Evolutionary conservation across 495 filamentous ascomycete species (phyloP), one percentile per base, ranked within the genome.

Genomic region (Aspergillus ellipticus): DNA sequence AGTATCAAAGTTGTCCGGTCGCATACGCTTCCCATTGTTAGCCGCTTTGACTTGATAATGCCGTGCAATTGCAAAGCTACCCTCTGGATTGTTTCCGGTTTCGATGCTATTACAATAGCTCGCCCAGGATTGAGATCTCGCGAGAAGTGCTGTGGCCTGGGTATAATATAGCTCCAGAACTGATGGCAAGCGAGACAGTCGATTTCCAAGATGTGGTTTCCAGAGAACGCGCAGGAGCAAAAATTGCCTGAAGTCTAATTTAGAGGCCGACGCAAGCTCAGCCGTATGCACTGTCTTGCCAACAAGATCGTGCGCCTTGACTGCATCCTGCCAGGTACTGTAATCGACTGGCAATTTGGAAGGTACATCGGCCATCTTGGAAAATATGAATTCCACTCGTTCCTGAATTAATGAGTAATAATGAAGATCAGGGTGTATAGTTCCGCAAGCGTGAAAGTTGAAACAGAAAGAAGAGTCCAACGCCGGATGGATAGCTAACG

Each of bases 221-320:
- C 53, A 56, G 1, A 56, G 29, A 42, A 56, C 24, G 9, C 53
- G 45, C 2, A 56, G 33, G 35, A 56, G 53, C 4, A 56, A 17
- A 16, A 56, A 56, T 50, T 56, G 53, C 9, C 19, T 7, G 9
- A 20, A 50, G 13, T 6, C 16, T 13, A 56, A 42, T 35, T 56
- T 49, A 17, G 53, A 50, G 0, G 17, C 45, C 1, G 53, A 56
- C 2, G 53, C 53, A 20, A 56, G 20, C 45, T 49, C 33, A 8
- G 42, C 31, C 3, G 28, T 26, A 17, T 55, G 53, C 5, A 48
- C 19, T 0, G 53, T 55, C 28, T 55, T n/a, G n/a, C n/a, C n/a
- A n/a, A n/a, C n/a, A n/a, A n/a, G n/a, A n/a, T n/a, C n/a, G n/a
- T n/a, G n/a, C n/a, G n/a, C n/a, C n/a, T n/a, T n/a, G n/a, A n/a